phyloP scores from a whole-genome alignment of 257 asterid species.

The Solanum peruvianum region DNA sequence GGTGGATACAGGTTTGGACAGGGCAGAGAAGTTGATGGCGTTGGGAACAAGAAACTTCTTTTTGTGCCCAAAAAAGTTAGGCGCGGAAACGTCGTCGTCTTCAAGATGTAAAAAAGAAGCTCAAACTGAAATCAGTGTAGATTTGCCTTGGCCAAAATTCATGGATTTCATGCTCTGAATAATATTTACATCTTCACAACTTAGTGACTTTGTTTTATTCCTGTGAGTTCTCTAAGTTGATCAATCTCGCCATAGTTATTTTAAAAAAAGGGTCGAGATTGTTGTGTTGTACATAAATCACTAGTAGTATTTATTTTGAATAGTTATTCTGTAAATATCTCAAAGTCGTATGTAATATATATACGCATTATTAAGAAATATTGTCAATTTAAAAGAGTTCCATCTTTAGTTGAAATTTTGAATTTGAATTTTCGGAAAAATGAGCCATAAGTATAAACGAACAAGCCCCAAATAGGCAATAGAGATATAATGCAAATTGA shows the following conservation, averaged over 20 bases:
- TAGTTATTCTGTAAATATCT: background rate
- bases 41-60: constrained; percentile 86
- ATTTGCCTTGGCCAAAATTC: constrained; percentile 47
- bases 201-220: background rate
- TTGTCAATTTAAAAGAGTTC: background rate
- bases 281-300: background rate
- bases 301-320: background rate
- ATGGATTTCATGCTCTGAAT: constrained; percentile 44
- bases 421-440: background rate
- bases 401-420: background rate
- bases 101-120: constrained; percentile 48
- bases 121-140: constrained; percentile 13
- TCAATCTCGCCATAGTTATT: background rate
- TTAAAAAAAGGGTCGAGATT: background rate
- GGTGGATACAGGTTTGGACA: constrained; percentile 37
- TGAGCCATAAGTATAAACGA: background rate
- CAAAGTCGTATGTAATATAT: background rate
- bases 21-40: constrained; percentile 41
- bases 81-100: background rate
- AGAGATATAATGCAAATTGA: background rate
- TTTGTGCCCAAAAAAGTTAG: constrained; percentile 27
- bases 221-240: background rate
- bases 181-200: background rate
- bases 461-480: background rate
- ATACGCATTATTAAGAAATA: background rate